Evolutionary conservation across 1,139 yeast species (phyloP).

Genomic region (Candida frijolesensis): DNA sequence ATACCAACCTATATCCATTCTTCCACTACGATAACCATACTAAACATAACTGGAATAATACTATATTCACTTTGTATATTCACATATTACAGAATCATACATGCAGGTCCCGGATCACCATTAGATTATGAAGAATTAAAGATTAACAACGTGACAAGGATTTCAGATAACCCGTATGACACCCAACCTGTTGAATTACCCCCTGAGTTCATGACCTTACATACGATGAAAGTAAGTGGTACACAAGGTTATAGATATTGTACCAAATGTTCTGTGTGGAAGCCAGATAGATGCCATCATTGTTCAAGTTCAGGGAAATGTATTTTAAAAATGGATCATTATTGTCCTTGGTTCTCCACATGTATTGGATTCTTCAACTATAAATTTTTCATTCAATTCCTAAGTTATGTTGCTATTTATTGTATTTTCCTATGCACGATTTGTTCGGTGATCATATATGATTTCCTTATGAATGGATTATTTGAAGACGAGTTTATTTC

Average conservation of each 20-base stretch:
- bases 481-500: conserved; percentile 48
- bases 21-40: conserved; percentile 15
- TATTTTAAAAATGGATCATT: conserved; percentile 82
- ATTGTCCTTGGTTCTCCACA: conserved; percentile 94
- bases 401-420: conserved; percentile 56
- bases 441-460: conserved; percentile 45
- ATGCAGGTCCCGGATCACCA: conserved; percentile 71
- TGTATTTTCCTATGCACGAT: conserved; percentile 43
- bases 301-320: conserved; percentile 76
- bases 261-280: conserved; percentile 79
- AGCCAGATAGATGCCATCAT: conserved; percentile 94
- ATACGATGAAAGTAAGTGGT: conserved; percentile 20
- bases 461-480: conserved; percentile 50
- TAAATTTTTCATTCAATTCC: conserved; percentile 73
- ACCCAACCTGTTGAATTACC: conserved; percentile 15
- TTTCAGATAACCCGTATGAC: conserved; percentile 14
- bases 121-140: conserved; percentile 25
- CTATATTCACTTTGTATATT: conserved; percentile 29
- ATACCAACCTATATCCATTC: conserved; percentile 22
- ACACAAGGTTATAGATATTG: conserved; percentile 29
- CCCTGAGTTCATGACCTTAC: conserved; percentile 18
- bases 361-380: conserved; percentile 87
- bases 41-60: conserved; percentile 18
- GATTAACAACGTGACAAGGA: conserved; percentile 3
- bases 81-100: conserved; percentile 57